A percentile compares a stretch with the other conserved stretches of the same genome.
phyloP scores from a whole-genome alignment of 176 grass and related monocot species.

The Bromus sterilis region DNA sequence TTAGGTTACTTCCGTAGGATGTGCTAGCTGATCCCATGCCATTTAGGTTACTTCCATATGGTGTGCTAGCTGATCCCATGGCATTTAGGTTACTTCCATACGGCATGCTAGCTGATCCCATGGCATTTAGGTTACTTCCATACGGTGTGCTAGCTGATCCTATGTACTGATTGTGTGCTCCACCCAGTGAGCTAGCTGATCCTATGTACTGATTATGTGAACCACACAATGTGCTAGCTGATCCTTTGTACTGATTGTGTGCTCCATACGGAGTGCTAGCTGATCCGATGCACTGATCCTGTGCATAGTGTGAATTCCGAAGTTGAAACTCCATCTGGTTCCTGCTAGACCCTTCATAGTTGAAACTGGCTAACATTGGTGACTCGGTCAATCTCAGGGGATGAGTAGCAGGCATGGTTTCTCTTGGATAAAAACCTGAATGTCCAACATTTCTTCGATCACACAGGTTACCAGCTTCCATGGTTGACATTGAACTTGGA shows the following conservation, averaged over 20 bases:
- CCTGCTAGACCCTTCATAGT: slow-evolving; percentile 20
- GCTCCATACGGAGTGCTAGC: slow-evolving; percentile 1
- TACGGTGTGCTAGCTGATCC: background rate
- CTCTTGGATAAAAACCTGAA: slow-evolving; percentile 28
- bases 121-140: no score
- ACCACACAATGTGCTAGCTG: background rate
- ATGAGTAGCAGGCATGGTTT: slow-evolving; percentile 46
- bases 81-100: slow-evolving; percentile 1
- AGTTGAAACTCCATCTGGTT: slow-evolving; percentile 21
- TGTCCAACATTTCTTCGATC: slow-evolving; percentile 25
- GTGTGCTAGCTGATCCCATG: background rate
- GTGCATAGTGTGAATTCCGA: background rate
- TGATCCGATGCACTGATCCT: slow-evolving; percentile 27
- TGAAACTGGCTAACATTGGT: slow-evolving; percentile 18
- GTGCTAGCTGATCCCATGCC: slow-evolving; percentile 23
- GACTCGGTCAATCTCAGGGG: slow-evolving; percentile 59
- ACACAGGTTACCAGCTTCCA: slow-evolving; percentile 17
- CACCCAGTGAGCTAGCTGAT: slow-evolving; percentile 17
- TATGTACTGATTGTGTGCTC: background rate
- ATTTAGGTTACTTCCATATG: background rate
- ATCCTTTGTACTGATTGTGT: background rate
- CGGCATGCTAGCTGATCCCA: slow-evolving; percentile 13
- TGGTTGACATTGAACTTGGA: slow-evolving; percentile 10
- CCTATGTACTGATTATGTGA: slow-evolving; percentile 13
- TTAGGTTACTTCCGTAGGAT: background rate